phyloP scores from a whole-genome alignment of 345 rosid species.

The Rhodamnia rubescens region DNA sequence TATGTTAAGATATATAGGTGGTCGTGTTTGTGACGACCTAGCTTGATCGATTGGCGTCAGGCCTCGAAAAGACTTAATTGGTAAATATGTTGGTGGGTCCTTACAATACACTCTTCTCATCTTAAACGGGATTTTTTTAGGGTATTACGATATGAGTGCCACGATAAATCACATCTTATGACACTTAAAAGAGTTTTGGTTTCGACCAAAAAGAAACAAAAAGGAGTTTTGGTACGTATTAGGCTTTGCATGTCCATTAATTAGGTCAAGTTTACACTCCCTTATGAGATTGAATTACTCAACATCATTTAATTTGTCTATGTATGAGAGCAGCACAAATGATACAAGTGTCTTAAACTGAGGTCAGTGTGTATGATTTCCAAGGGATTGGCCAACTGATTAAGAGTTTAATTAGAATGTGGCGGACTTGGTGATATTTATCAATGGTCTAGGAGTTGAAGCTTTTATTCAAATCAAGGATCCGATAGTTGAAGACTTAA shows the following conservation, averaged over 20 bases:
- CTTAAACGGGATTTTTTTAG: background rate
- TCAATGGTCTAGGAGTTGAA: background rate
- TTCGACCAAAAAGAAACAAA: too few species aligned
- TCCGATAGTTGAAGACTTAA: background rate
- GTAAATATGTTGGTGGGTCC: background rate
- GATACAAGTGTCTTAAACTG: background rate
- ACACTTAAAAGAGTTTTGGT: background rate
- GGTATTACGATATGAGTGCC: background rate
- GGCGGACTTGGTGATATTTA: background rate
- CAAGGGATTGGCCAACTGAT: background rate
- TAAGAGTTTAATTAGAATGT: background rate
- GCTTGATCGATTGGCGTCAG: background rate
- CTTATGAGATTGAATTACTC: background rate
- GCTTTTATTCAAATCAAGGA: background rate
- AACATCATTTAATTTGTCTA: background rate
- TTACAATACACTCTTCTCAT: background rate
- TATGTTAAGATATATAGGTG: background rate
- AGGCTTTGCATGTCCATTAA: background rate
- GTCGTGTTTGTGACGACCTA: background rate
- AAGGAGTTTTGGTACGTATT: background rate
- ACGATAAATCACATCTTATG: background rate
- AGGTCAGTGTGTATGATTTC: background rate
- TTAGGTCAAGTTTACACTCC: background rate
- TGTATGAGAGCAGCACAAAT: background rate
- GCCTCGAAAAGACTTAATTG: background rate